Base-by-base conservation (phyloP, 2,329 filamentous ascomycete species). In the Neodidymelliopsis sp. region DNA sequence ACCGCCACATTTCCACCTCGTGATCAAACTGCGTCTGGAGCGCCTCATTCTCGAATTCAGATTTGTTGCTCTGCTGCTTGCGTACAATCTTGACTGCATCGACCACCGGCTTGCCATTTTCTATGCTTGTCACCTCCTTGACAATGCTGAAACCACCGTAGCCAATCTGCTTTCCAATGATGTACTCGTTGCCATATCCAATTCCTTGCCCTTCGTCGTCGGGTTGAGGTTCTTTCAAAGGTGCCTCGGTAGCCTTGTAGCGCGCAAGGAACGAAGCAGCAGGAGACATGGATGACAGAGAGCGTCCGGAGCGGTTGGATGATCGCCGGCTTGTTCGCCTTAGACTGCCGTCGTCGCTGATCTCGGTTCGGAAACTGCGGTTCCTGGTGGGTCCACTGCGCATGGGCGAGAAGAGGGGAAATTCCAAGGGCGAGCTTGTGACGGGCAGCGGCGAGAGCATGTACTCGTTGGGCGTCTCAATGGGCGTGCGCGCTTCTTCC, bases 171-270 rank as follows among this genome's bases (percentile, higher is more conserved):
- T 85, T 84, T 36, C 85, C 85, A 40, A 88, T 81, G 23, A 88
- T 83, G 66, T 87, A 88, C 54, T 86, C 83, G 41, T 81, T 74
- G 30, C 76, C 62, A 35, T 77, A 79, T 30, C 84, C 85, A 35
- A 88, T 82, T 51, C 85, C 81, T 65, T 88, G 84, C 3, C 85
- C 85, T 73, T 88, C 85, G 37, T 86, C 83, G 62, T 88, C 85
- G 10, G 84, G 84, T 50, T 84, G 77, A 4, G 73, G 55, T 63
- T 73, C 41, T 64, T 74, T 60, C 65, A 75, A 42, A 63, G 77
- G 43, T 50, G 65, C 46, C 38, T 68, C 62, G 34, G 62, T 60
- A 24, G 58, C 60, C 62, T 72, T 72, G 73, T 79, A 84, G 60
- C 79, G 77, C n/a, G 81, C 80, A 18, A 85, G 72, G 55, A 83